These are phyloP conservation scores for Poteriospumella lacustris DNA, from an alignment of 108 stramenopile species.

Conservation along the genomic window DNA sequence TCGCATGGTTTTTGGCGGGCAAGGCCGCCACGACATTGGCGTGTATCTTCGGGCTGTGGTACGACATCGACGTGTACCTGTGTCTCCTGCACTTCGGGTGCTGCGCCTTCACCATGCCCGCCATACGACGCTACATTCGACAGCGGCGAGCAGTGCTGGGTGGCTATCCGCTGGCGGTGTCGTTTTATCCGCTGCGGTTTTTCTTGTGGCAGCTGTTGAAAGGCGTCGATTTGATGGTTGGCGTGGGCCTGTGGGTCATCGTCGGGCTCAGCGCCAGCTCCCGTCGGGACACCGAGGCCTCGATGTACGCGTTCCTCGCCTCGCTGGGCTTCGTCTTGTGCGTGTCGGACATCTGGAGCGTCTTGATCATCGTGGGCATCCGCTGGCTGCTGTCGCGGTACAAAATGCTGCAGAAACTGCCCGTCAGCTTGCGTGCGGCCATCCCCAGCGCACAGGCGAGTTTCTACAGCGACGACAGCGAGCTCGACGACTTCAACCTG, in stretches of 20 bases:
- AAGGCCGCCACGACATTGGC: not conserved
- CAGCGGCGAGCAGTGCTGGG: not conserved
- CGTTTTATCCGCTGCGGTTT: not conserved
- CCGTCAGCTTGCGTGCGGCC: not conserved
- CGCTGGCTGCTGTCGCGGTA: not conserved
- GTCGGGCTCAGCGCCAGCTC: not conserved
- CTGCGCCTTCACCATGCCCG: not conserved
- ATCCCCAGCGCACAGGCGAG: not conserved
- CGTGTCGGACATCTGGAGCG: not conserved
- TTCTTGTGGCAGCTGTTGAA: not conserved
- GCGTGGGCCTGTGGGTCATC: not conserved
- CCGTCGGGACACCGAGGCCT: not conserved
- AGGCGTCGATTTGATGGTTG: not conserved
- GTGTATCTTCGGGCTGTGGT: not conserved
- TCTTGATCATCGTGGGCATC: not conserved
- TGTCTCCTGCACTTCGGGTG: slow-evolving; percentile 25
- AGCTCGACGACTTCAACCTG: slow-evolving; percentile 19
- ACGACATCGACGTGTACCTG: not conserved
- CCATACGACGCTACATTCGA: not conserved
- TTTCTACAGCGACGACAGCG: slow-evolving; percentile 6
- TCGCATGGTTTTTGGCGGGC: not conserved
- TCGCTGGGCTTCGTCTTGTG: not conserved
- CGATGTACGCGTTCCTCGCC: not conserved
- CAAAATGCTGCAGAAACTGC: not conserved
- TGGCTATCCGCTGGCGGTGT: not conserved